These are phyloP conservation scores for Colletotrichum sp. DNA, from an alignment of 2,329 filamentous ascomycete species.

Conservation along the genomic window DNA sequence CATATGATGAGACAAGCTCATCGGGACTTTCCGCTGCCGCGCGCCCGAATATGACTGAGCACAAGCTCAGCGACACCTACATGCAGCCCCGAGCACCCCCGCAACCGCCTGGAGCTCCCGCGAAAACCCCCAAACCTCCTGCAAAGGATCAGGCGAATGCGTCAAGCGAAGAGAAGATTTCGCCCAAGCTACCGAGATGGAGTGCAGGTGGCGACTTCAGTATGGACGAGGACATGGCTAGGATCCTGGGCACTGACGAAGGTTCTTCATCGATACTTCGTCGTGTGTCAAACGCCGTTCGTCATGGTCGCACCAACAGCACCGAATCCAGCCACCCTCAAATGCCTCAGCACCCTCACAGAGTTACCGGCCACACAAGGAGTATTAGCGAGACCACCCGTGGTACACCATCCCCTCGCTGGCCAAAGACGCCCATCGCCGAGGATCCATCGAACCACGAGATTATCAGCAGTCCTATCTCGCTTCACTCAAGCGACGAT, in stretches of 20 bases:
- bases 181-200: constrained; percentile 74
- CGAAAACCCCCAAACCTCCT: constrained; percentile 39
- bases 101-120: constrained; percentile 46
- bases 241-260: constrained; percentile 82
- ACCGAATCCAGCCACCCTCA: constrained; percentile 57
- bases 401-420: constrained; percentile 68
- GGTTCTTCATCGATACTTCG: constrained; percentile 80
- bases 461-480: constrained; percentile 72
- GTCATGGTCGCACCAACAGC: constrained; percentile 89
- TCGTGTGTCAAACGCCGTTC: constrained; percentile 90
- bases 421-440: constrained; percentile 70
- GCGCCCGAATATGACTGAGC: constrained; percentile 37
- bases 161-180: constrained; percentile 50
- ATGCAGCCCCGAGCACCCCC: constrained; percentile 64
- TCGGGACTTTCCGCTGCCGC: constrained; percentile 18
- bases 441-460: constrained; percentile 57
- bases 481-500: constrained; percentile 68
- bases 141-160: constrained; percentile 55
- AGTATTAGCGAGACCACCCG: constrained; percentile 73
- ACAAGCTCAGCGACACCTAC: constrained; percentile 57
- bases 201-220: constrained; percentile 87
- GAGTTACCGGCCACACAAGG: constrained; percentile 53
- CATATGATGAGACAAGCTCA: constrained; percentile 26
- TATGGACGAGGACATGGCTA: constrained; percentile 94
- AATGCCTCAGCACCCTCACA: constrained; percentile 11